Evolutionary conservation across 352 stramenopile genomes (phyloP).

Genomic region (Phytophthora nicotianae): DNA sequence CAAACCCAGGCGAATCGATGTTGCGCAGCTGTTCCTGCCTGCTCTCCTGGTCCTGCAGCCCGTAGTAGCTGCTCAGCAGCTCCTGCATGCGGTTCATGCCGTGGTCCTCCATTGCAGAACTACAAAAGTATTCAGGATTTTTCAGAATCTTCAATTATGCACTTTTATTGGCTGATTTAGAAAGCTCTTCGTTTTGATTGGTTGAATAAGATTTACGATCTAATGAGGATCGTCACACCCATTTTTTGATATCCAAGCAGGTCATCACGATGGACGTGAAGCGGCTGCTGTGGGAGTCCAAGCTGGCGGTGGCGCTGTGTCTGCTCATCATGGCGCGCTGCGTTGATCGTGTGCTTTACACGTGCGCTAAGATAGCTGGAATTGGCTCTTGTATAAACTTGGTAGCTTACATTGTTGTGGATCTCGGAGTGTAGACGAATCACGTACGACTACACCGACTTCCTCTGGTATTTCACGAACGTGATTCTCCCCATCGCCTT

Average conservation of each 20-base stretch:
- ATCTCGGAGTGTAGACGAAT: slow-evolving; percentile 58
- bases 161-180: not conserved
- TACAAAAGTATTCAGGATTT: too few species aligned
- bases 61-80: slow-evolving; percentile 90
- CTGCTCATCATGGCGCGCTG: slow-evolving; percentile 80
- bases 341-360: slow-evolving; percentile 87
- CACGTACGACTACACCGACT: slow-evolving; percentile 88
- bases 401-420: not conserved
- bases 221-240: slow-evolving; percentile 14
- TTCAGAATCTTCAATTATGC: not conserved
- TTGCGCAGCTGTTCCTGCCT: slow-evolving; percentile 67
- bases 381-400: not conserved
- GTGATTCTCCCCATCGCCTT: slow-evolving; percentile 83
- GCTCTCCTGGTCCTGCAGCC: slow-evolving; percentile 77
- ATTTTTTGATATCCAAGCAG: slow-evolving; percentile 1
- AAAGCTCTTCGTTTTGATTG: not conserved
- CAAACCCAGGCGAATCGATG: slow-evolving; percentile 79
- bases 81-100: slow-evolving; percentile 89
- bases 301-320: slow-evolving; percentile 79
- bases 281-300: slow-evolving; percentile 83
- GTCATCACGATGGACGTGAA: slow-evolving; percentile 63
- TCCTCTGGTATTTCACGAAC: slow-evolving; percentile 90
- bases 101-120: slow-evolving; percentile 46
- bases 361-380: slow-evolving; percentile 48
- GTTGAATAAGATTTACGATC: not conserved